phyloP scores from a whole-genome alignment of 2,329 filamentous ascomycete genomes.

The Scytalidium sp. region DNA sequence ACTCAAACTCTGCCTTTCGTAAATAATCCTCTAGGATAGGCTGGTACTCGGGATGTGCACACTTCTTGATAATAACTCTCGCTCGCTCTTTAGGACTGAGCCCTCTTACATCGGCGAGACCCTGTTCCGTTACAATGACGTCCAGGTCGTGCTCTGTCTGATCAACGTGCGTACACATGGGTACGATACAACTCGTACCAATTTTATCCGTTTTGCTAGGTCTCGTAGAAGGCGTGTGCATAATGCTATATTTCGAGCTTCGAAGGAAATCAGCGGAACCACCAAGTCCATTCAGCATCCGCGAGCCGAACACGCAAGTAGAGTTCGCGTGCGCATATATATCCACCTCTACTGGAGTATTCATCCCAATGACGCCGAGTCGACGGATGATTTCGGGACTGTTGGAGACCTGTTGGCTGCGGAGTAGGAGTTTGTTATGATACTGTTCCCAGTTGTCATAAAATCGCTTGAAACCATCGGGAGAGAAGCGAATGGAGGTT shows the following conservation, averaged over 20 bases:
- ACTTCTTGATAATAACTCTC: conserved; percentile 82
- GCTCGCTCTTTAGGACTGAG: conserved; percentile 77
- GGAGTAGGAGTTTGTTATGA: conserved; percentile 76
- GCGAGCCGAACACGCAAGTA: conserved; percentile 83
- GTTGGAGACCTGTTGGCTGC: conserved; percentile 86
- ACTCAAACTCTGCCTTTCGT: conserved; percentile 82
- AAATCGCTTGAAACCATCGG: conserved; percentile 87
- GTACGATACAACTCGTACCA: conserved; percentile 84
- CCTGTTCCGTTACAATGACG: conserved; percentile 73
- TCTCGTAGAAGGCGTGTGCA: conserved; percentile 84
- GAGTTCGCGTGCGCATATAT: conserved; percentile 93
- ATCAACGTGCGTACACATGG: conserved; percentile 89
- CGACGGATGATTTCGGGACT: conserved; percentile 86
- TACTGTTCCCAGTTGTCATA: conserved; percentile 83
- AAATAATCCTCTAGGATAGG: conserved; percentile 82
- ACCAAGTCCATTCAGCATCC: conserved; percentile 84
- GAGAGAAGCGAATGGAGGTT: conserved; percentile 86
- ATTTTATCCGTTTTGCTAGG: conserved; percentile 80
- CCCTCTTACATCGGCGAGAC: conserved; percentile 81
- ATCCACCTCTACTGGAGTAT: conserved; percentile 90
- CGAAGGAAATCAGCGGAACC: conserved; percentile 81
- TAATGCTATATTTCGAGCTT: conserved; percentile 79
- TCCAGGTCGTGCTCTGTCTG: conserved; percentile 93
- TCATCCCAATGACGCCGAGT: conserved; percentile 89
- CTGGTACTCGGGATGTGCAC: conserved; percentile 79